Conservation (phyloP, 352 stramenopile genomes). For the Phytophthora vignae region DNA sequence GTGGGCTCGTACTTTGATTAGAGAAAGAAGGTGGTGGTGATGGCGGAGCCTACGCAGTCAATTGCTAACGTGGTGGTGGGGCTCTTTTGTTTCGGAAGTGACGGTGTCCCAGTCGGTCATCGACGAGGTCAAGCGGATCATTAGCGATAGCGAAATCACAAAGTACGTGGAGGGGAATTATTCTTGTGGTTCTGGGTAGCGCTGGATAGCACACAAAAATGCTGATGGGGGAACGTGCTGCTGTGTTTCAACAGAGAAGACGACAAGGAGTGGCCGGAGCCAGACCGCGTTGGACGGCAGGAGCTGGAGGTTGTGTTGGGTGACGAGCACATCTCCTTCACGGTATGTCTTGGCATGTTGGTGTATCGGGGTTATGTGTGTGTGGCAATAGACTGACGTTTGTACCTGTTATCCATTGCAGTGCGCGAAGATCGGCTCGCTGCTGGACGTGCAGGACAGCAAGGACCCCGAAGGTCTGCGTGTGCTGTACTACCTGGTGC, state of each 20-base stretch:
- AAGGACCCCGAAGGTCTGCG: slow-evolving; percentile 95
- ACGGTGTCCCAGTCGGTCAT: slow-evolving; percentile 93
- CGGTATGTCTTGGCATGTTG: slow-evolving; percentile 47
- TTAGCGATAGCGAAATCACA: slow-evolving; percentile 92
- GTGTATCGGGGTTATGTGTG: neutral
- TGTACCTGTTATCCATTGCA: slow-evolving; percentile 30
- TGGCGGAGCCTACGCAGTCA: too few species aligned
- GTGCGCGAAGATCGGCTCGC: slow-evolving; percentile 96
- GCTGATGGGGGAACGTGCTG: slow-evolving; percentile 14
- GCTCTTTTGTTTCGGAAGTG: slow-evolving; percentile 51
- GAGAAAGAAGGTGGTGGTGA: neutral
- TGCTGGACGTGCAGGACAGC: slow-evolving; percentile 95
- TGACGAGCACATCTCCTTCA: slow-evolving; percentile 98
- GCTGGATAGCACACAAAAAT: neutral
- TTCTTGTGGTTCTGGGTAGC: neutral
- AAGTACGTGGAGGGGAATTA: slow-evolving; percentile 54
- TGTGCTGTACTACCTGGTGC: slow-evolving; percentile 97
- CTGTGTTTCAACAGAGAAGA: slow-evolving; percentile 75
- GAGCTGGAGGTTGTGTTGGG: slow-evolving; percentile 97
- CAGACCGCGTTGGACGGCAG: slow-evolving; percentile 92
- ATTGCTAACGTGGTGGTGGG: neutral
- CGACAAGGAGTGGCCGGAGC: slow-evolving; percentile 96
- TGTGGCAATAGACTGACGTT: slow-evolving; percentile 5
- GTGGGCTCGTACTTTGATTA: slow-evolving; percentile 37
- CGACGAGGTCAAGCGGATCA: slow-evolving; percentile 95